Evolutionary conservation across 495 filamentous ascomycete species (phyloP), one percentile per base, ranked within the genome.

Genomic region (Sordaria brevicollis): DNA sequence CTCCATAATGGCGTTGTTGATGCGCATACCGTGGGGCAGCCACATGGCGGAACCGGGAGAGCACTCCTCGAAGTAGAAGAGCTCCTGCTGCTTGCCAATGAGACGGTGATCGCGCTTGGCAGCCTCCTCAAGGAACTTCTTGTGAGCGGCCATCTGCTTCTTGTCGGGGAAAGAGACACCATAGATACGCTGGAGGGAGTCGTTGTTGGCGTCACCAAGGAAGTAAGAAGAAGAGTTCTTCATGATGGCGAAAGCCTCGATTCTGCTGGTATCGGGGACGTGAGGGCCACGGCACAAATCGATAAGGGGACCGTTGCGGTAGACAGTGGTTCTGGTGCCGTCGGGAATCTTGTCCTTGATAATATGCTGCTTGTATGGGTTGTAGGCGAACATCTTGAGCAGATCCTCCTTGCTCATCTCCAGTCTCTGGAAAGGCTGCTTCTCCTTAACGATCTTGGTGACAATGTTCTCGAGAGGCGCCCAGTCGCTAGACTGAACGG

Each of bases 141-240:
- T 87, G 81, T 97, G 91, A 72, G 94, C 93, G 15, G 88, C 86
- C 86, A 98, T 91, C 74, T 84, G 84, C 84, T 97, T 96, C 86
- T 98, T 98, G 77, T 98, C 94, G 0, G 96, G 96, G 81, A 97
- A 99, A 31, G 93, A 96, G 65, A 99, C 89, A 74, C 94, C 96
- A 76, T 97, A 95, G 68, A 99, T 94, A 70, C 95, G 91, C 79
- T 98, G 96, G 35, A 99, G 83, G 8, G 93, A 95, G 76, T 98
- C 95, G 76, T 97, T 96, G 74, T 87, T 86, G 71, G 93, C 89
- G 79, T 97, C 93, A 36, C 96, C 96, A 15, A 97, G 89, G 86
- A 96, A 99, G 69, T 98, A 98, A 17, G 93, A 96, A 5, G 96
- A 92, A 2, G 93, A 97, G 82, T 97, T 96, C 89, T 81, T 81